Evolutionary conservation across 306 rosid genomes (phyloP), one percentile per base, ranked within the genome.

Genomic region (Prinsepia uniflora): DNA sequence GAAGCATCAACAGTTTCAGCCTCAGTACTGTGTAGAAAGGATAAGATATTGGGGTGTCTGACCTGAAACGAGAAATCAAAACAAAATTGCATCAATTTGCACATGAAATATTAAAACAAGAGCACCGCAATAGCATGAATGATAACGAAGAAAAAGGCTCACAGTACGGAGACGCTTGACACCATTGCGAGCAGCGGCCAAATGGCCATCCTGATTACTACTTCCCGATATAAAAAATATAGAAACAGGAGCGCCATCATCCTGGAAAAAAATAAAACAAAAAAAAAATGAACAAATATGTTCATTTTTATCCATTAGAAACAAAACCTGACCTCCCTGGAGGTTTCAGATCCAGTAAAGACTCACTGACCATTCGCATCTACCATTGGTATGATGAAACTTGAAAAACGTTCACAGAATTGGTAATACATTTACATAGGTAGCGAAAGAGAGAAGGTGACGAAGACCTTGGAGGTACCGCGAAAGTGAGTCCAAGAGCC

Each of bases 1-100:
- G 91, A 82, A 13, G 81, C 89, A 12, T 91, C 99, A 60, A 67
- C 36, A 71, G 87, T 81, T 79, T 91, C 99, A 6, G 81, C 68
- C 86, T 95, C 97, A 0, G 96, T 83, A 78, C 99, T 91, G 58
- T 95, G 97, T 68, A 95, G 99, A 87, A 95, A 95, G 19, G 99
- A 89, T 77, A 95, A 81, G 75, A 95, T 91, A 84, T 95, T 95
- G 68, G 97, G 99, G 85, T 95, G 99, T 78, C 99, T 87, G 71
- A 95, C 97, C 99, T 95, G 94, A 83, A 86, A 64, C 73, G 75
- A 9, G 10, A 74, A 10, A 13, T 9, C 19, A 69, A 76, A 75
- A 2, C 20, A 47, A 11, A 30, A 12, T 48, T 52, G 15, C 61
- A 56, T 17, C 8, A 52, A 24, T 49, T 22, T 20, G 65, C 60